Base-by-base conservation (phyloP, 2,329 filamentous ascomycete species). In the Cladosporium sp. region DNA sequence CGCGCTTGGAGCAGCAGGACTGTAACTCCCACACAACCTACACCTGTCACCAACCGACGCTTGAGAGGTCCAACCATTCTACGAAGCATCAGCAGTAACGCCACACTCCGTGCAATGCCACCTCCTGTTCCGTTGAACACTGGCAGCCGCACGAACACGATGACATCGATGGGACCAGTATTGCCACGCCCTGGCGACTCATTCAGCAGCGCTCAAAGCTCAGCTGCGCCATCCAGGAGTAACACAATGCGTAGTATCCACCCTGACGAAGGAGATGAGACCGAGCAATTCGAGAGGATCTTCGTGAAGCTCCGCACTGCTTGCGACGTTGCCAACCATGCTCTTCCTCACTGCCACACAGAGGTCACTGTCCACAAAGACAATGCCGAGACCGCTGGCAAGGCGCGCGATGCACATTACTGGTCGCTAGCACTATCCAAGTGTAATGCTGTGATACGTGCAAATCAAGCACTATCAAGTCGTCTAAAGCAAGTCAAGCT, bases 151-250 rank as follows among this genome's bases (percentile, higher is more conserved):
- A 83, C 82, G 12, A 86, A 84, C 71, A 83, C 82, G 16, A 75
- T 83, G 76, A 80, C 78, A 2, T 71, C 70, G 65, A 77, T 76
- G n/a, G 78, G 78, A 21, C 74, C 78, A 7, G 77, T 76, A n/a
- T 96, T 92, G 0, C 92, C 92, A 55, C 88, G 91, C 28, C 96
- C 92, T 8, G 91, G 89, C 52, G 92, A 96, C 72, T 92, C 91
- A 0, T 96, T 95, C 75, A 84, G 82, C 1, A 63, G 61, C 26
- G 61, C 49, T 8, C 53, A 67, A 26, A 69, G 67, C 61, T 66
- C 69, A 65, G 79, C 76, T 69, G 29, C 35, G 5, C 78, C 72
- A 73, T 80, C 78, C 21, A 78, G 80, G 31, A 81, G 78, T 28
- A 80, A 79, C 62, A 81, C 78, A 77, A 82, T 63, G 80, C 82